Base-by-base conservation (phyloP, 768 basidiomycete species). In the Collybia sordida region DNA sequence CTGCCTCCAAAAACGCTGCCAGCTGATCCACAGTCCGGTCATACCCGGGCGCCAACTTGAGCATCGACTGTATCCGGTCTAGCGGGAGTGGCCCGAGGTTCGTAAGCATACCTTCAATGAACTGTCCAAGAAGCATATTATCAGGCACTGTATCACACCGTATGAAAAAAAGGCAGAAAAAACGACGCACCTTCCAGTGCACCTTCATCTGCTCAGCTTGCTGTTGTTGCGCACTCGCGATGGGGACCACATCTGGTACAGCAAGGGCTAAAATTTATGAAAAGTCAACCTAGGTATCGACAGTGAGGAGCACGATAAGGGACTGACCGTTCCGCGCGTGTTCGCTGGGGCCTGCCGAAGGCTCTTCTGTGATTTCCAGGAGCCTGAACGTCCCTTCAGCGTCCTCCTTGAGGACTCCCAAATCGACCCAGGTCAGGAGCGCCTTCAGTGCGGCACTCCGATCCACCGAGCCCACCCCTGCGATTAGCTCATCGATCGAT, bases 51-150 rank as follows among this genome's bases (percentile, higher is more conserved):
- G 88, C 90, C 60, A 91, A 84, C 63, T 81, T 85, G 52, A 97
- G 75, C 88, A 94, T 93, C 2, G 79, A 74, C 63, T 97, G 93
- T 60, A 97, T 93, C n/a, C 88, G 80, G 52, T 90, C 87, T 38
- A 90, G 60, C 1, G 87, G 78, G 14, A 94, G 74, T 2, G 81
- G 65, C 8, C 88, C 89, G 38, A 98, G 72, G 64, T 93, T 95
- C 47, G 84, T 93, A 50, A 97, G 84, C 88, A 93, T 93, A 23
- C 90, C 92, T 67, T 91, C 86, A 52, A 95, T 89, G 68, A 88
- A 95, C 88, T 92, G 52, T 4, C 43, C 6, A 40, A 24, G 38
- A 43, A 52, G 6, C 48, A 43, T 34, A 52, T 42, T 31, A 25
- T 36, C 23, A 24, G 45, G 27, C 12, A 19, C 12, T 31, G 39